These are phyloP conservation scores for Trichoderma cornu-damae DNA, from an alignment of 2,329 filamentous ascomycete genomes.

Conservation along the genomic window DNA sequence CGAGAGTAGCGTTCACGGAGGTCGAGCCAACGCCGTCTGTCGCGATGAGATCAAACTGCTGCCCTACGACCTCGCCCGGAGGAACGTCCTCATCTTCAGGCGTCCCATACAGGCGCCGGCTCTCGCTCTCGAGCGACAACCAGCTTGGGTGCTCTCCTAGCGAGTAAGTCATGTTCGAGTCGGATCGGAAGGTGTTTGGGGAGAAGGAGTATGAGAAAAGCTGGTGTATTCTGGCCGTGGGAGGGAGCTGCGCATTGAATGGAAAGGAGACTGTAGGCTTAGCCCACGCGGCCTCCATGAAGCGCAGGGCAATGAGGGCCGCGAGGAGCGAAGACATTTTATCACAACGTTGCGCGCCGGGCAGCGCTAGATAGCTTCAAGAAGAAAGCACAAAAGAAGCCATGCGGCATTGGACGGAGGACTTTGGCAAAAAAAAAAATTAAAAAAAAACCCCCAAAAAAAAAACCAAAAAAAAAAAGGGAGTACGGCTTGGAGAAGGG, in stretches of 20 bases:
- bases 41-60: slow-evolving; percentile 63
- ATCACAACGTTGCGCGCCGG: slow-evolving; percentile 21
- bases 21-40: slow-evolving; percentile 60
- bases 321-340: slow-evolving; percentile 30
- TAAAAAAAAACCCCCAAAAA: too few relatives aligned
- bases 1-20: slow-evolving; percentile 61
- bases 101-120: slow-evolving; percentile 64
- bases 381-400: neutral
- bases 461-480: too few relatives aligned
- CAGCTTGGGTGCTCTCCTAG: slow-evolving; percentile 63
- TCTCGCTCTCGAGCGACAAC: slow-evolving; percentile 64
- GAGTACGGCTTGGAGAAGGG: neutral
- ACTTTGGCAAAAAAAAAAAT: neutral
- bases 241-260: slow-evolving; percentile 78
- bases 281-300: slow-evolving; percentile 31
- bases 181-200: slow-evolving; percentile 65
- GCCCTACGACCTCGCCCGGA: slow-evolving; percentile 50
- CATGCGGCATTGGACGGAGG: neutral
- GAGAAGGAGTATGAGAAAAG: slow-evolving; percentile 69
- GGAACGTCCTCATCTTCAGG: slow-evolving; percentile 51
- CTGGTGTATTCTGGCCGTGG: slow-evolving; percentile 64
- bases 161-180: slow-evolving; percentile 60
- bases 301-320: slow-evolving; percentile 26
- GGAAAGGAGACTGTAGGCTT: slow-evolving; percentile 57
- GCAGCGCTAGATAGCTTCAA: slow-evolving; percentile 21